Conservation (phyloP, 148 eudicot genomes). For the Vaccinium corymbosum region DNA sequence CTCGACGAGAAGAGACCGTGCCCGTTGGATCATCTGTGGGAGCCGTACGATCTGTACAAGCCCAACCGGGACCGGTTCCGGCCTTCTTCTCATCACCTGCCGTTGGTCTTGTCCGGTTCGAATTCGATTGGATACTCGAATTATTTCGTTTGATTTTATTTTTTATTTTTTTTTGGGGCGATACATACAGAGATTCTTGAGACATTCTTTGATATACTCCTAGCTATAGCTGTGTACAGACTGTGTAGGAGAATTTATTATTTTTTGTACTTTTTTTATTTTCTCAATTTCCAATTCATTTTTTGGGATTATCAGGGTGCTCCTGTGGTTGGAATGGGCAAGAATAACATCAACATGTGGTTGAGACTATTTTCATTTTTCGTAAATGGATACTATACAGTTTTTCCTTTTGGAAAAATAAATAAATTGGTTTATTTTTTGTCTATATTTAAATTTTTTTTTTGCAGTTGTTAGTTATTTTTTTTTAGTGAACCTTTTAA, state of each 20-base stretch:
- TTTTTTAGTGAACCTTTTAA: too few species aligned
- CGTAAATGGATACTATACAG: neutral
- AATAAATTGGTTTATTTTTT: too few species aligned
- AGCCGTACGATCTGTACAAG: neutral
- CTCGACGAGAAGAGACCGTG: neutral
- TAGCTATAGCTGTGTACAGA: neutral
- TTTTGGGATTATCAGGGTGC: neutral
- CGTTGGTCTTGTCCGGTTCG: neutral
- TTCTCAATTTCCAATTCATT: neutral
- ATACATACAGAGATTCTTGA: neutral
- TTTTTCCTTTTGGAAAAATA: too few species aligned
- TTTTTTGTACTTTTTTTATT: neutral
- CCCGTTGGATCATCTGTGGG: neutral
- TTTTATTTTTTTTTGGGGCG: neutral
- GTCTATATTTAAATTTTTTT: too few species aligned
- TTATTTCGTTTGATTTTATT: neutral
- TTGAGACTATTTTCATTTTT: neutral
- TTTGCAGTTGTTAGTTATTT: too few species aligned
- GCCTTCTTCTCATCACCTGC: neutral
- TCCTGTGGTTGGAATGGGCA: neutral
- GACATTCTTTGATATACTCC: neutral
- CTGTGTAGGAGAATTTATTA: neutral
- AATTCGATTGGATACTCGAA: neutral
- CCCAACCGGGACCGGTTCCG: neutral
- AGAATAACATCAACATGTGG: neutral